A percentile compares a stretch with the other conserved stretches of the same genome.
Conservation (phyloP, 352 stramenopile species). For the Phytophthora hybrid region DNA sequence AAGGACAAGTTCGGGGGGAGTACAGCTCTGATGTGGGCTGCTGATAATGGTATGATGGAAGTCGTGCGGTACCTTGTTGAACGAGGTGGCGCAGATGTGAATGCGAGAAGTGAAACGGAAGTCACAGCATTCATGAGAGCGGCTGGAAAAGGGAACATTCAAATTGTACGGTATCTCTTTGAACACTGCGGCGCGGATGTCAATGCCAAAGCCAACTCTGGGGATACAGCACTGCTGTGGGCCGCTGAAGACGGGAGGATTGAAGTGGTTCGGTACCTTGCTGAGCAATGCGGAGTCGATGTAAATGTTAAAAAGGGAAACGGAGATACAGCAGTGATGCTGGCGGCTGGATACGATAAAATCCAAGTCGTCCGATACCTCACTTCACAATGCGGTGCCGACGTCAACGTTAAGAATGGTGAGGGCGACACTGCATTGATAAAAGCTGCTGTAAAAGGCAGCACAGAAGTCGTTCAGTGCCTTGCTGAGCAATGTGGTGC, state of each 20-base stretch:
- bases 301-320: neutral
- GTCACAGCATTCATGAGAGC: neutral
- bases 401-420: neutral
- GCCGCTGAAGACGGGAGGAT: neutral
- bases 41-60: neutral
- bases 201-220: neutral
- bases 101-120: neutral
- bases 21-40: slow-evolving; percentile 1
- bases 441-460: neutral
- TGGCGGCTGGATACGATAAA: neutral
- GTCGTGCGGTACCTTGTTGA: neutral
- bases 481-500: slow-evolving; percentile 10
- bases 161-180: neutral
- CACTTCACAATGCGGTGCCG: neutral
- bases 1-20: neutral
- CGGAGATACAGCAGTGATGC: neutral
- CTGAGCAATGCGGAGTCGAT: neutral
- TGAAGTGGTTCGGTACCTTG: neutral
- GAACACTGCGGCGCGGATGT: neutral
- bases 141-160: neutral
- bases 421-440: neutral
- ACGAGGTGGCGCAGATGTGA: neutral
- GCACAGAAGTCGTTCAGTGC: neutral
- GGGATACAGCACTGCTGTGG: neutral
- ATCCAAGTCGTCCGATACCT: slow-evolving; percentile 6